A percentile compares a stretch with the other conserved stretches of the same genome.
phyloP scores from a whole-genome alignment of 495 filamentous ascomycete genomes.

The Astrothelium subdiscretum region DNA sequence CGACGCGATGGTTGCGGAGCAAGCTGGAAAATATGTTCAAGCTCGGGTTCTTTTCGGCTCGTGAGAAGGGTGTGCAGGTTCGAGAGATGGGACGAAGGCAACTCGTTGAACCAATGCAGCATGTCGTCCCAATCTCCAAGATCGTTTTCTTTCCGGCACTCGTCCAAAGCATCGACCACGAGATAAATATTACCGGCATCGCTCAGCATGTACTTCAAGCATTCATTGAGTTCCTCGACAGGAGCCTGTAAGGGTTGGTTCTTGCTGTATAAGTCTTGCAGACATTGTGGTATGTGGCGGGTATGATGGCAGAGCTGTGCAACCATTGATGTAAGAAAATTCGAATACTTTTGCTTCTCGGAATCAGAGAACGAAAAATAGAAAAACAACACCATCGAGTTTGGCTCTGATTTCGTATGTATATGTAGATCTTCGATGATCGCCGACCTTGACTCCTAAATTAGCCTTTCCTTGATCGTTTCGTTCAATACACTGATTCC shows the following conservation, averaged over 20 bases:
- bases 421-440: conserved; percentile 10
- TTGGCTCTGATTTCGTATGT: neutral
- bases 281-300: neutral
- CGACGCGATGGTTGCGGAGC: conserved; percentile 2
- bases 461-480: no score
- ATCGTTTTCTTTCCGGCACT: conserved; percentile 11
- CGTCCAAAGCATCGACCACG: conserved; percentile 20
- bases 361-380: conserved; percentile 17
- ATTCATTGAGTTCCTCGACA: neutral
- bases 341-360: conserved; percentile 8
- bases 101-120: neutral
- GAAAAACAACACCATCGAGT: conserved; percentile 6
- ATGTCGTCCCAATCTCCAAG: neutral
- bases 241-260: neutral
- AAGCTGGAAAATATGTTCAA: neutral
- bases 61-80: neutral
- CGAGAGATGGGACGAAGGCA: neutral
- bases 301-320: conserved; percentile 6
- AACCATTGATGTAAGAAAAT: conserved; percentile 11
- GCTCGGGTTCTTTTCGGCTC: neutral
- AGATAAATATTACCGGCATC: conserved; percentile 9
- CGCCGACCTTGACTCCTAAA: neutral
- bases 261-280: neutral
- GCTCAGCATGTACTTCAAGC: neutral
- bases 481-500: no score